Conservation (phyloP, 2,329 filamentous ascomycete genomes). For the Remersonia thermophila region DNA sequence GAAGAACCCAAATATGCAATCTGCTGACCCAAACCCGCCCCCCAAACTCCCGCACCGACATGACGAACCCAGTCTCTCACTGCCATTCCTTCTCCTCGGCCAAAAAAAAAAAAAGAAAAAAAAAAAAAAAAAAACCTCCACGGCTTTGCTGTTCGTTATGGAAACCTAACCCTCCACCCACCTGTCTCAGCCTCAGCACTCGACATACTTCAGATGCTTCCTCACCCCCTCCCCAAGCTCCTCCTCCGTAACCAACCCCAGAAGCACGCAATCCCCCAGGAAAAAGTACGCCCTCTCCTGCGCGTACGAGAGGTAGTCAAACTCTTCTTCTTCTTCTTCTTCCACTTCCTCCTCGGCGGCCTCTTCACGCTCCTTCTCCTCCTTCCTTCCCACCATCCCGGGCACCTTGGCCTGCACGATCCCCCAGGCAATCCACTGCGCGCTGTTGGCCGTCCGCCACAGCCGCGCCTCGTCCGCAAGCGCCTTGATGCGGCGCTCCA, state of each 20-base stretch:
- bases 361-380: slow-evolving; percentile 9
- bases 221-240: slow-evolving; percentile 63
- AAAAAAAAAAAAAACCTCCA: too few species aligned
- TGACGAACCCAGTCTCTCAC: too few species aligned
- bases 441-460: slow-evolving; percentile 81
- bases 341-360: slow-evolving; percentile 31
- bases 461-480: slow-evolving; percentile 68
- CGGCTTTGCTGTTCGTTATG: too few species aligned
- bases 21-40: too few species aligned
- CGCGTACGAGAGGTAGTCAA: slow-evolving; percentile 86
- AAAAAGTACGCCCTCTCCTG: slow-evolving; percentile 88
- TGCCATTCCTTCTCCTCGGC: too few species aligned
- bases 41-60: too few species aligned
- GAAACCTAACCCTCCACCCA: too few species aligned
- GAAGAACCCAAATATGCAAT: too few species aligned
- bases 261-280: slow-evolving; percentile 73
- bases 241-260: slow-evolving; percentile 63
- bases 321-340: slow-evolving; percentile 54
- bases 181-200: slow-evolving; percentile 39
- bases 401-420: slow-evolving; percentile 87
- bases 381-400: slow-evolving; percentile 54
- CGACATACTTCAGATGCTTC: slow-evolving; percentile 54
- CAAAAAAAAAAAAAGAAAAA: too few species aligned
- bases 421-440: slow-evolving; percentile 91
- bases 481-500: slow-evolving; percentile 55